A percentile compares a stretch with the other conserved stretches of the same genome.
phyloP scores from a whole-genome alignment of 2,329 filamentous ascomycete genomes.

The Calonectria hongkongensis region DNA sequence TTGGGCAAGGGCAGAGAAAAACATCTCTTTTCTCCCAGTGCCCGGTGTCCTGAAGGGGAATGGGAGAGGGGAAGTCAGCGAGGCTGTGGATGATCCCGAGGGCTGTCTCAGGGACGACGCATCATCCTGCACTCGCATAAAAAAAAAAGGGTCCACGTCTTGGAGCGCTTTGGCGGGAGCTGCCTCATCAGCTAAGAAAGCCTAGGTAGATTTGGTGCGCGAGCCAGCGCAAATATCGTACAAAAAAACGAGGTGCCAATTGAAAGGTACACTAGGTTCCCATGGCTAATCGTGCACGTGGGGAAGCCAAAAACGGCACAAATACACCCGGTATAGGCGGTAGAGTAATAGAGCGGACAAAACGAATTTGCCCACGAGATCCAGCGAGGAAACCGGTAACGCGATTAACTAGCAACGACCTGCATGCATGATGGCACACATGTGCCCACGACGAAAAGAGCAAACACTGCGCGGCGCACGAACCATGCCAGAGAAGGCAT shows the following conservation, averaged over 20 bases:
- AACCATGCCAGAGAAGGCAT: conserved; percentile 5
- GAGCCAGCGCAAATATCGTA: not conserved
- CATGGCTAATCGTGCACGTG: conserved; percentile 3
- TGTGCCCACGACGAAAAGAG: conserved; percentile 39
- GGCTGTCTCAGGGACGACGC: conserved; percentile 43
- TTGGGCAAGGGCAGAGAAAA: not conserved
- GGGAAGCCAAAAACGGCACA: not conserved
- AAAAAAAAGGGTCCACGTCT: conserved; percentile 36
- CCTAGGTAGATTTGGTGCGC: conserved; percentile 8
- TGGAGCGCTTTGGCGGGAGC: conserved; percentile 21
- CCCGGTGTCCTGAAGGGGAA: conserved; percentile 51
- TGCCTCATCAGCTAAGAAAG: conserved; percentile 31
- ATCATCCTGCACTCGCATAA: conserved; percentile 46
- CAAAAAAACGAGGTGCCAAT: conserved; percentile 1
- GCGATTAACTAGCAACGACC: not conserved
- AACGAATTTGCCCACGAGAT: conserved; percentile 7
- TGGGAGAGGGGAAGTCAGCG: conserved; percentile 37
- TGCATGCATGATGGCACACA: not conserved
- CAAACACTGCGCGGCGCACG: conserved; percentile 35
- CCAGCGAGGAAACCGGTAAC: not conserved
- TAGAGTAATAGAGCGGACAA: not conserved
- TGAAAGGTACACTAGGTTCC: conserved; percentile 2
- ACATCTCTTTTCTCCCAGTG: conserved; percentile 13
- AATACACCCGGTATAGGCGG: not conserved
- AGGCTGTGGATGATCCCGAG: conserved; percentile 35